Evolutionary conservation across 768 basidiomycete genomes (phyloP), one percentile per base, ranked within the genome.

Genomic region (Cubamyces lactineus): DNA sequence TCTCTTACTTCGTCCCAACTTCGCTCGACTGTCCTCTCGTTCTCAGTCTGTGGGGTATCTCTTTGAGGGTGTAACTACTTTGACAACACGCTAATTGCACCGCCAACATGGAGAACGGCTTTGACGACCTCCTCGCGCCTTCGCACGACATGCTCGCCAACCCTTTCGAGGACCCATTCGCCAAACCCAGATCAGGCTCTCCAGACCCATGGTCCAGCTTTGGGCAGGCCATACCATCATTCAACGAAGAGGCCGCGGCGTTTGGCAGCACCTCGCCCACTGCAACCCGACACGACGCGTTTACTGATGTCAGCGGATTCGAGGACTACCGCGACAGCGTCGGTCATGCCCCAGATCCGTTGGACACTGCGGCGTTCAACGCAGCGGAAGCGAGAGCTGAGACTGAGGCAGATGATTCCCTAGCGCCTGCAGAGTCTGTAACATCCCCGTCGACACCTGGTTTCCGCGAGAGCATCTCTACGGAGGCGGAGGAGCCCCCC

Each of bases 201-300:
- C 87, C 88, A 45, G 90, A 92, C 72, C 90, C 90, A 66, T 92
- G 90, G 90, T 77, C 87, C 4, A 82, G 81, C 60, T 86, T 84
- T 41, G 86, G 80, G 63, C 78, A 78, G 45, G 49, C 55, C 3
- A 40, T 65, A 64, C 49, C 67, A 2, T 49, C 57, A 3, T 59
- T 61, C 41, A 57, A 63, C 16, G 64, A 67, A 19, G 65, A 65
- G 24, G 58, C 53, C 6, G 66, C 63, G 1, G 70, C 65, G 0
- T 68, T 68, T 42, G 70, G 63, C 46, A 69, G 63, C 62, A 61
- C 55, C 17, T 65, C 65, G 9, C 67, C 67, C 9, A 66, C 67
- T 5, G 57, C 57, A 12, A 56, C 63, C 39, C 63, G 61, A 11
- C 66, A 68, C 21, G 48, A 64, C 45, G 62, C 56, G 47, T 68